phyloP scores from a whole-genome alignment of 257 asterid genomes.

The Solanum pimpinellifolium region DNA sequence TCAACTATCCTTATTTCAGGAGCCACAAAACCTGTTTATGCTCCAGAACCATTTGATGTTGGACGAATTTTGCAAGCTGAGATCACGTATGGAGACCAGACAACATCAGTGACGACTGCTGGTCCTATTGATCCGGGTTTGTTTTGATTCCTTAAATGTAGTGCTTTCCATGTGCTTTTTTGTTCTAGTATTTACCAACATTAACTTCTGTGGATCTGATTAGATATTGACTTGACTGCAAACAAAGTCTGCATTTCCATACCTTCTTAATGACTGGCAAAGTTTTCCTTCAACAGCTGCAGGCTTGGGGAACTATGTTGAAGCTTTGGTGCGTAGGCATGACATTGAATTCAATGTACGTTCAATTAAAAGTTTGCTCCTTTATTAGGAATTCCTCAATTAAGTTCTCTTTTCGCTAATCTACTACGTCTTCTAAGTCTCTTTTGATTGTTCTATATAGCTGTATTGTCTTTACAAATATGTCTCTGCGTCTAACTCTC shows the following conservation, averaged over 20 bases:
- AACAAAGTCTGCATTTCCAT: background rate
- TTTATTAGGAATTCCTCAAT: background rate
- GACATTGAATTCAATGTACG: conserved; percentile 85
- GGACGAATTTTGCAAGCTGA: conserved; percentile 82
- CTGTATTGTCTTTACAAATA: background rate
- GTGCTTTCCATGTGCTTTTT: background rate
- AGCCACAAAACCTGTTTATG: conserved; percentile 76
- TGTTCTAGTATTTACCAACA: background rate
- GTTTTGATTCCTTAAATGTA: conserved; percentile 3
- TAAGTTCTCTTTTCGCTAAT: background rate
- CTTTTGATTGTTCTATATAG: background rate
- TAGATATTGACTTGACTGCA: background rate
- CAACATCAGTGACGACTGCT: conserved; percentile 42
- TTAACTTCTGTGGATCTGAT: background rate
- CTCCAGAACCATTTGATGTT: conserved; percentile 93
- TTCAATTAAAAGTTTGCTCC: background rate
- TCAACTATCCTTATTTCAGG: conserved; percentile 31
- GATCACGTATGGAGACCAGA: conserved; percentile 34
- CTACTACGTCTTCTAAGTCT: background rate
- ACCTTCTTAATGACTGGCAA: background rate
- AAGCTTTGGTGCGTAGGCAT: conserved; percentile 89
- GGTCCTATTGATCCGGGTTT: conserved; percentile 77
- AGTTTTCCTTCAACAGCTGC: conserved; percentile 51
- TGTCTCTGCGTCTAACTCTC: background rate
- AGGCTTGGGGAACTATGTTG: conserved; percentile 90